A percentile compares a stretch with the other conserved stretches of the same genome.
Conservation (phyloP, 306 rosid species). For the Fragaria ananassa region DNA sequence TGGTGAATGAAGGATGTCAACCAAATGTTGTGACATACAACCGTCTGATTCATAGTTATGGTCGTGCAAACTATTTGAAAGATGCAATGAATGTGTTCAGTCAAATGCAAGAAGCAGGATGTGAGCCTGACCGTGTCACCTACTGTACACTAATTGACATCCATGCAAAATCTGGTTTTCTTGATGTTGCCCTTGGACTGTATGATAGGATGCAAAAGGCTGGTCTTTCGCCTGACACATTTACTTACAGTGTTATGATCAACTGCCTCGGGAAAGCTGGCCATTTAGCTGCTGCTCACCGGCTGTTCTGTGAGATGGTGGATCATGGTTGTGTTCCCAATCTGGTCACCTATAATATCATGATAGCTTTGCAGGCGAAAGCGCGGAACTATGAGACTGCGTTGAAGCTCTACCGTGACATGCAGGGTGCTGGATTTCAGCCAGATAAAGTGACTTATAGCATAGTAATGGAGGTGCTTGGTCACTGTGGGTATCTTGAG, state of each 20-base stretch:
- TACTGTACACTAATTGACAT: conserved; percentile 94
- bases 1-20: conserved; percentile 78
- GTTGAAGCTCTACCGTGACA: conserved; percentile 67
- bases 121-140: conserved; percentile 91
- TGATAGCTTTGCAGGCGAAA: conserved; percentile 95
- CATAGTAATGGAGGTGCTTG: conserved; percentile 98
- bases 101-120: conserved; percentile 70
- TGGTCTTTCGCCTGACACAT: conserved; percentile 90
- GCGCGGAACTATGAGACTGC: conserved; percentile 85
- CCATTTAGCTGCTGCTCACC: conserved; percentile 71
- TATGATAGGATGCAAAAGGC: conserved; percentile 83
- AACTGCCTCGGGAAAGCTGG: conserved; percentile 97
- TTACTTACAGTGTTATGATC: conserved; percentile 93
- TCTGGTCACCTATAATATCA: conserved; percentile 87
- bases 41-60: conserved; percentile 86
- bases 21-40: conserved; percentile 95
- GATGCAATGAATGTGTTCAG: conserved; percentile 74
- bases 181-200: conserved; percentile 76
- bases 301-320: conserved; percentile 80
- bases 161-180: conserved; percentile 91
- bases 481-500: conserved; percentile 84
- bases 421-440: conserved; percentile 80
- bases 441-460: conserved; percentile 92
- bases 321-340: conserved; percentile 85
- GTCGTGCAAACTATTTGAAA: conserved; percentile 86